phyloP scores from a whole-genome alignment of 306 rosid species.

The Rosa rugosa region DNA sequence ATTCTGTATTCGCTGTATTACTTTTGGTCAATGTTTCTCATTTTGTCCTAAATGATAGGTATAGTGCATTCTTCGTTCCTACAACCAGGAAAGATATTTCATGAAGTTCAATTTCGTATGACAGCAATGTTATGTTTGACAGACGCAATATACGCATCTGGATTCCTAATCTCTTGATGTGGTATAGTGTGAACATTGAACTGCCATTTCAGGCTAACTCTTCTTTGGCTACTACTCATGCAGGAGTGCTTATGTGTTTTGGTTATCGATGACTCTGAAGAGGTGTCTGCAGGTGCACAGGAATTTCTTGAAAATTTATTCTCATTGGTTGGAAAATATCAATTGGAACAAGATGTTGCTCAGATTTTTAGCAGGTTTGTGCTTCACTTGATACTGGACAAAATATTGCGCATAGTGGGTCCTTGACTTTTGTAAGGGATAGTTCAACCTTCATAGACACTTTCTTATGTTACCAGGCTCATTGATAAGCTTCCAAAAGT shows the following conservation, averaged over 20 bases:
- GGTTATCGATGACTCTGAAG: conserved; percentile 72
- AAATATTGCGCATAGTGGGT: conserved; percentile 11
- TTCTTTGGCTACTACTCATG: conserved; percentile 33
- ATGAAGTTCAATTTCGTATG: neutral
- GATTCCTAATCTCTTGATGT: neutral
- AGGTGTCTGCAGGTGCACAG: conserved; percentile 71
- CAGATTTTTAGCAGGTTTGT: conserved; percentile 70
- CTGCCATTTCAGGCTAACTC: conserved; percentile 21
- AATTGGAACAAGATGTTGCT: conserved; percentile 50
- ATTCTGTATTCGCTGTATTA: neutral
- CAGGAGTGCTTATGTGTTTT: conserved; percentile 88
- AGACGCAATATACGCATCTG: neutral
- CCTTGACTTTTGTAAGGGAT: conserved; percentile 6
- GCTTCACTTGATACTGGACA: conserved; percentile 21
- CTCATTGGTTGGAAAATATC: conserved; percentile 41
- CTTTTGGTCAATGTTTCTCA: neutral
- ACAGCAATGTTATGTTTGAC: neutral
- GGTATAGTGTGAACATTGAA: conserved; percentile 17
- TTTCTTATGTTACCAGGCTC: conserved; percentile 54
- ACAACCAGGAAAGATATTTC: neutral
- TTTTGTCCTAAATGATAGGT: neutral
- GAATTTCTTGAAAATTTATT: conserved; percentile 63
- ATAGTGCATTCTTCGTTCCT: neutral
- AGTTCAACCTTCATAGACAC: neutral
- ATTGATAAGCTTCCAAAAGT: conserved; percentile 86